A percentile compares a stretch with the other conserved stretches of the same genome.
These are phyloP conservation scores for Plantago elongata DNA, from an alignment of 257 asterid species.

Conservation along the genomic window DNA sequence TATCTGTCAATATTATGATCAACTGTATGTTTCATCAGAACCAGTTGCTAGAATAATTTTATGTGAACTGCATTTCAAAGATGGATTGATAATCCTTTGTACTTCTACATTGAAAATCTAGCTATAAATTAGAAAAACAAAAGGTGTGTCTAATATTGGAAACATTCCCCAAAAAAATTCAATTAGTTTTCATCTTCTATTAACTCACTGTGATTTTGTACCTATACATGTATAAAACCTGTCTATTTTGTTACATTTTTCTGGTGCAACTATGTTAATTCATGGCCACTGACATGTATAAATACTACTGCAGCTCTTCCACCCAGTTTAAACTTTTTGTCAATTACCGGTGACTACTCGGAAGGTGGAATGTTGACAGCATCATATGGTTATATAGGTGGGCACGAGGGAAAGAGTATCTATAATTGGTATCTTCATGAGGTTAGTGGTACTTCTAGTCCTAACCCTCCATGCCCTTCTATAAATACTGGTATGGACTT, in stretches of 20 bases:
- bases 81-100: too few relatives aligned
- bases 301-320: conserved; percentile 70
- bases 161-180: too few relatives aligned
- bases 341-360: conserved; percentile 77
- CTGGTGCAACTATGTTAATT: not conserved
- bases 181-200: too few relatives aligned
- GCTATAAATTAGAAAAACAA: too few relatives aligned
- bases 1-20: too few relatives aligned
- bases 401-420: conserved; percentile 92
- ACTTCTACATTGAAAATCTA: too few relatives aligned
- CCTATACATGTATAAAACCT: too few relatives aligned
- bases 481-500: conserved; percentile 1
- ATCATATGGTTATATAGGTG: conserved; percentile 93
- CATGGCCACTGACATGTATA: conserved; percentile 16
- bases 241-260: not conserved
- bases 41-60: too few relatives aligned
- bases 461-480: not conserved
- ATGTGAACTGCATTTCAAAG: too few relatives aligned
- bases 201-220: too few relatives aligned
- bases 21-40: too few relatives aligned
- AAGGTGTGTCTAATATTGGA: too few relatives aligned
- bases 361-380: conserved; percentile 92
- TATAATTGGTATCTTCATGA: conserved; percentile 84
- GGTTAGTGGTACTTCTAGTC: conserved; percentile 38
- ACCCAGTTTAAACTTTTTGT: conserved; percentile 85